These are phyloP conservation scores for Harringtonia lauricola DNA, from an alignment of 2,329 filamentous ascomycete species.

Conservation along the genomic window DNA sequence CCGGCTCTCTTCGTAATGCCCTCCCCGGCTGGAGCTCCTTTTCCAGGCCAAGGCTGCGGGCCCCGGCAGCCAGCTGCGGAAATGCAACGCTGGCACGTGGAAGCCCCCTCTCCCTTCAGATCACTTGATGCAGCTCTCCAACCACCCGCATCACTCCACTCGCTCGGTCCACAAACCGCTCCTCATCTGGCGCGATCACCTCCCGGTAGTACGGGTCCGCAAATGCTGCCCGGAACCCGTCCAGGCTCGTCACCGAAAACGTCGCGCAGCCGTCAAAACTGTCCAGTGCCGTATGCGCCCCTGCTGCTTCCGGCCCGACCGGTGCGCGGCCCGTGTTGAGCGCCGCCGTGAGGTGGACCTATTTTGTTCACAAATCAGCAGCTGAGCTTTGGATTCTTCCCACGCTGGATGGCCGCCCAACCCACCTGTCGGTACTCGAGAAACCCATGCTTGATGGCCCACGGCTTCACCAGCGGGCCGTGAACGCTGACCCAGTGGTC, in stretches of 20 bases:
- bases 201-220: constrained; percentile 19
- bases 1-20: no score
- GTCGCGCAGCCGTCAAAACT: constrained; percentile 18
- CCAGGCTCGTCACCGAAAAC: constrained; percentile 18
- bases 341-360: no score
- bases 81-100: no score
- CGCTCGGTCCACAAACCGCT: constrained; percentile 19
- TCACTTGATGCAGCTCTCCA: constrained; percentile 13
- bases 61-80: no score
- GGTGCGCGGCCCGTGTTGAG: no score
- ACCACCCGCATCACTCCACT: constrained; percentile 13
- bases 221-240: constrained; percentile 17
- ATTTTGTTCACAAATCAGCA: no score
- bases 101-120: constrained; percentile 2
- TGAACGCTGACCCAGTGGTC: constrained; percentile 22
- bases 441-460: constrained; percentile 22
- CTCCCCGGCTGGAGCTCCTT: no score
- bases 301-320: no score
- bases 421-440: constrained; percentile 20
- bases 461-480: constrained; percentile 20
- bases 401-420: neutral
- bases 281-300: neutral
- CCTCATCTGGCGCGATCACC: constrained; percentile 20
- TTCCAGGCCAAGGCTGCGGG: no score
- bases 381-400: no score